Percentiles rank a stretch among this genome's conserved stretches.
Evolutionary conservation across 2,329 filamentous ascomycete genomes (phyloP).

Genomic region (Verticillium nonalfalfae): DNA sequence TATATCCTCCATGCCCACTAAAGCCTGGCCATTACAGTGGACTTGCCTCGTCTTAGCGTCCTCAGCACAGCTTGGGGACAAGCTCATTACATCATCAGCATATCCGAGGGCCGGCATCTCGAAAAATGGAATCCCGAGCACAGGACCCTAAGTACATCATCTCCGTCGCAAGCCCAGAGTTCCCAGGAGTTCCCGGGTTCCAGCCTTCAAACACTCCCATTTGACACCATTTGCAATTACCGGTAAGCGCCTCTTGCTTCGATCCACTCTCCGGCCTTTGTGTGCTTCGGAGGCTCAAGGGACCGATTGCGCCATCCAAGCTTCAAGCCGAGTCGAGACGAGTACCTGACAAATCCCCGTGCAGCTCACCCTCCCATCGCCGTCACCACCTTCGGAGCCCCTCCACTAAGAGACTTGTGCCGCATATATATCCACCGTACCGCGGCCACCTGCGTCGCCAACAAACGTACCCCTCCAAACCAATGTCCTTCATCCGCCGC

Average conservation of each 20-base stretch:
- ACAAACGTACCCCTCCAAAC: neutral
- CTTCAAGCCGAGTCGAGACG: neutral
- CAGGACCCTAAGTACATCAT: neutral
- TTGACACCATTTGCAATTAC: neutral
- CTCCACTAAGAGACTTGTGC: neutral
- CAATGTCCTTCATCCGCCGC: conserved; percentile 63
- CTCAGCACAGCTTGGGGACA: neutral
- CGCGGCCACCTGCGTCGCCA: neutral
- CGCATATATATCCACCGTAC: neutral
- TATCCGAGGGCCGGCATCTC: neutral
- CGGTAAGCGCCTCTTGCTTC: neutral
- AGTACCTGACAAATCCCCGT: neutral
- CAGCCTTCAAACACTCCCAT: too few species aligned
- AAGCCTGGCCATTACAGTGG: neutral
- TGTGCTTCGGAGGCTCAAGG: neutral
- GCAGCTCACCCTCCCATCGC: conserved; percentile 1
- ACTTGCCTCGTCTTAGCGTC: neutral
- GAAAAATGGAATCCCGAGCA: neutral
- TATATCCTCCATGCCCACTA: neutral
- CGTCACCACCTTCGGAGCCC: neutral
- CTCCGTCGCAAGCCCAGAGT: neutral
- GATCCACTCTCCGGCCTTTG: neutral
- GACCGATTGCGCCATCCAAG: neutral
- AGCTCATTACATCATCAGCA: neutral
- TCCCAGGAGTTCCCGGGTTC: too few species aligned